phyloP scores from a whole-genome alignment of 2,329 filamentous ascomycete species.

The Periglandula ipomoeae region DNA sequence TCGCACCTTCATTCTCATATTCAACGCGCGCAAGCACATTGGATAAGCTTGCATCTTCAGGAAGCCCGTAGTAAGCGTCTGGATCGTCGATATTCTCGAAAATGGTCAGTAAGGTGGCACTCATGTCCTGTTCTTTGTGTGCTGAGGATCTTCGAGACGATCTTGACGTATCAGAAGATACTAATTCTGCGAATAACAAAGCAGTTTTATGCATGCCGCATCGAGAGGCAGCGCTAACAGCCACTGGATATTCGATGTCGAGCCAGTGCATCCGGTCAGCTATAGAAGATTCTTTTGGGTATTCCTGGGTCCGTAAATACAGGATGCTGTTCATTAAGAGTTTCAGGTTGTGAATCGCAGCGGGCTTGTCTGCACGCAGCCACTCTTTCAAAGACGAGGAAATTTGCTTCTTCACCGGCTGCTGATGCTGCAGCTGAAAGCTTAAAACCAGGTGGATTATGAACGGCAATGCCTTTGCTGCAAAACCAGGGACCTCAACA shows the following conservation, averaged over 20 bases:
- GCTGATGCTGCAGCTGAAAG: conserved; percentile 54
- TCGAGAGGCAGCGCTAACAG: conserved; percentile 60
- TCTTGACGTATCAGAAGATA: conserved; percentile 45
- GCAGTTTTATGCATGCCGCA: conserved; percentile 86
- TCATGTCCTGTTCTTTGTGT: conserved; percentile 43
- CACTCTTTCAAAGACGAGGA: conserved; percentile 58
- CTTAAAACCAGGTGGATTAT: conserved; percentile 74
- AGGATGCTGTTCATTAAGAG: conserved; percentile 71
- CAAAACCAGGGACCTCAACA: conserved; percentile 55
- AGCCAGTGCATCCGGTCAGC: conserved; percentile 78
- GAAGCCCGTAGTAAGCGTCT: conserved; percentile 88
- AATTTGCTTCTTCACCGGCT: conserved; percentile 49
- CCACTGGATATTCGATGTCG: conserved; percentile 65
- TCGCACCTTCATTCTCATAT: conserved; percentile 79
- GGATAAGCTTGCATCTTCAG: conserved; percentile 65
- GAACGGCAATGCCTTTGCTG: conserved; percentile 69
- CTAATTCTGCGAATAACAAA: conserved; percentile 71
- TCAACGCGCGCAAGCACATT: conserved; percentile 76
- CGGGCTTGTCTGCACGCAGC: conserved; percentile 36
- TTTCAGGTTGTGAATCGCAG: conserved; percentile 53
- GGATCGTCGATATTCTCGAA: conserved; percentile 93
- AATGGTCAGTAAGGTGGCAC: conserved; percentile 66
- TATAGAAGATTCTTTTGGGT: conserved; percentile 67
- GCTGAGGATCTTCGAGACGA: conserved; percentile 59
- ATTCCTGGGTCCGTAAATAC: conserved; percentile 75